A percentile compares a stretch with the other conserved stretches of the same genome.
Evolutionary conservation across 2,329 filamentous ascomycete species (phyloP).

Genomic region (Pezicula neosporulosa): DNA sequence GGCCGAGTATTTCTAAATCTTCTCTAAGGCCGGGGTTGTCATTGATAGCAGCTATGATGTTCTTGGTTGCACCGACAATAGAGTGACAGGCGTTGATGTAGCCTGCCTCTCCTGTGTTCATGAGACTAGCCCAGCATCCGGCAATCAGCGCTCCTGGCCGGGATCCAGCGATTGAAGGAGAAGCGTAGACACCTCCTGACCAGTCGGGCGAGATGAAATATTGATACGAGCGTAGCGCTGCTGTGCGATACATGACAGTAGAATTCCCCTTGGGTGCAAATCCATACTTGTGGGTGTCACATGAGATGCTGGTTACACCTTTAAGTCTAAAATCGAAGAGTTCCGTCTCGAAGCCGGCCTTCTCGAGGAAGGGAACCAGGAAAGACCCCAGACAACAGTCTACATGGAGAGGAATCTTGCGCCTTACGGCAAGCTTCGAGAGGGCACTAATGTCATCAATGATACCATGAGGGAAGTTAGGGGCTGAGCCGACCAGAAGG

Average conservation of each 20-base stretch:
- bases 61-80: slow-evolving; percentile 85
- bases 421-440: slow-evolving; percentile 75
- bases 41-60: slow-evolving; percentile 72
- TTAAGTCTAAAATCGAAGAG: slow-evolving; percentile 92
- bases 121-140: slow-evolving; percentile 90
- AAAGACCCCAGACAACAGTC: slow-evolving; percentile 98
- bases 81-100: slow-evolving; percentile 84
- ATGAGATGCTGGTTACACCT: slow-evolving; percentile 92
- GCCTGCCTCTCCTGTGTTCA: slow-evolving; percentile 81
- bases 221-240: slow-evolving; percentile 77
- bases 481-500: slow-evolving; percentile 88
- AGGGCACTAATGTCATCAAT: slow-evolving; percentile 90
- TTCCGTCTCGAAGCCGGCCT: slow-evolving; percentile 86
- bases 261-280: slow-evolving; percentile 98
- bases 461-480: slow-evolving; percentile 97
- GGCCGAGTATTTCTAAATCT: slow-evolving; percentile 78
- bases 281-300: slow-evolving; percentile 98
- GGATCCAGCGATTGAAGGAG: slow-evolving; percentile 85
- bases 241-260: slow-evolving; percentile 83
- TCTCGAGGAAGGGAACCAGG: slow-evolving; percentile 85
- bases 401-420: slow-evolving; percentile 85
- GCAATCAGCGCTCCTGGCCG: slow-evolving; percentile 92
- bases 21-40: slow-evolving; percentile 63
- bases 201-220: slow-evolving; percentile 96
- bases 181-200: slow-evolving; percentile 94